Evolutionary conservation across 768 basidiomycete genomes (phyloP).

Genomic region (Macrolepiota fuliginosa): DNA sequence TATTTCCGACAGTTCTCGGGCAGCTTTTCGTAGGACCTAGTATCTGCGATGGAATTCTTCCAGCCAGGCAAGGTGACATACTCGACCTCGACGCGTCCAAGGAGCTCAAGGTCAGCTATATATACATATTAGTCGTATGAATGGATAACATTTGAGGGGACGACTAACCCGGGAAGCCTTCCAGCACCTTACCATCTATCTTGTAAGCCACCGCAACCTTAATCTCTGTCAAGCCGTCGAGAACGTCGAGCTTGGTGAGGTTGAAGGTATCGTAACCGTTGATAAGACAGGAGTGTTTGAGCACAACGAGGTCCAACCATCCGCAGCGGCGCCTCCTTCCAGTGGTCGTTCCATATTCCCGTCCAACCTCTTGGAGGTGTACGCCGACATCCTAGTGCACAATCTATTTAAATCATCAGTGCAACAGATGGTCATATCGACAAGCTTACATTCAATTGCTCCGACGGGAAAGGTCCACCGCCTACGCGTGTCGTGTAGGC

Average conservation of each 20-base stretch:
- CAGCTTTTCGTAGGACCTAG: constrained; percentile 65
- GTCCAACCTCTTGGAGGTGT: constrained; percentile 91
- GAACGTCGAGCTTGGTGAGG: constrained; percentile 93
- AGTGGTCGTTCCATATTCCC: constrained; percentile 90
- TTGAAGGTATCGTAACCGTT: constrained; percentile 95
- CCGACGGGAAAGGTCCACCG: constrained; percentile 97
- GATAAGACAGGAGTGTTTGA: constrained; percentile 89
- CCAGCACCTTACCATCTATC: constrained; percentile 72
- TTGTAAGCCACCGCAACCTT: constrained; percentile 83
- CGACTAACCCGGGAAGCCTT: constrained; percentile 81
- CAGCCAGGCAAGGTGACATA: constrained; percentile 93
- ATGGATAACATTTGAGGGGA: constrained; percentile 1
- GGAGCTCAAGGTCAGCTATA: constrained; percentile 79
- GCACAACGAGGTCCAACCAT: constrained; percentile 95
- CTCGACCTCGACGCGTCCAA: constrained; percentile 77
- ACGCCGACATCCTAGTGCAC: constrained; percentile 65
- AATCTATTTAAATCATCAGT: background rate
- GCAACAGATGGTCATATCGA: background rate
- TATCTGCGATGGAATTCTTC: constrained; percentile 71
- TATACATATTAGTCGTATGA: background rate
- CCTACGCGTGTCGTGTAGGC: constrained; percentile 99
- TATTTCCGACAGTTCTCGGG: constrained; percentile 87
- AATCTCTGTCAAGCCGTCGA: constrained; percentile 84
- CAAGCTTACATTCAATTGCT: constrained; percentile 78
- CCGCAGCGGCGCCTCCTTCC: constrained; percentile 92